A percentile compares a stretch with the other conserved stretches of the same genome.
phyloP scores from a whole-genome alignment of 805 yeast species.

The Isabelozyma rhagii region DNA sequence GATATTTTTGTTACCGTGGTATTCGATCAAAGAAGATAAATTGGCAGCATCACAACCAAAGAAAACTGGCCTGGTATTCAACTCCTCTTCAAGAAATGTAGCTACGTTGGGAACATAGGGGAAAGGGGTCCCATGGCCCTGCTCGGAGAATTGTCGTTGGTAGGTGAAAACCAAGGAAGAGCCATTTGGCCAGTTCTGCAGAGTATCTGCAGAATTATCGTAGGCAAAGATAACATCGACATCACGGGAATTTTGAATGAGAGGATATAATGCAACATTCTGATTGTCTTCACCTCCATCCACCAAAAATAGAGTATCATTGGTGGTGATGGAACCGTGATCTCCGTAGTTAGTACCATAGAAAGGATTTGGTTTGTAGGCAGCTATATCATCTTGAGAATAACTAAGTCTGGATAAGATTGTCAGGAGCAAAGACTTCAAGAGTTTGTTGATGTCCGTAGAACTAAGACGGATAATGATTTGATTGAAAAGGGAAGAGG shows the following conservation, averaged over 20 bases:
- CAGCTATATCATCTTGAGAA: conserved; percentile 33
- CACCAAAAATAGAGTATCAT: conserved; percentile 32
- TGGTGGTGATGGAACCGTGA: conserved; percentile 13
- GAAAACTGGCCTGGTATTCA: conserved; percentile 69
- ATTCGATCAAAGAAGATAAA: conserved; percentile 47
- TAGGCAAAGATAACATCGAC: conserved; percentile 42
- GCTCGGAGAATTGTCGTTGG: conserved; percentile 30
- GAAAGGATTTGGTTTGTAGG: conserved; percentile 41
- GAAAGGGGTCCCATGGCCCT: conserved; percentile 61
- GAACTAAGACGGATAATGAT: conserved; percentile 21
- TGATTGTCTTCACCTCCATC: conserved; percentile 46
- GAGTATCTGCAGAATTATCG: conserved; percentile 41
- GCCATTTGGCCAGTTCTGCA: conserved; percentile 42
- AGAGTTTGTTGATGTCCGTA: conserved; percentile 16
- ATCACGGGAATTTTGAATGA: conserved; percentile 31
- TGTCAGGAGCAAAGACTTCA: conserved; percentile 20
- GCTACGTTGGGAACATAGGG: conserved; percentile 75
- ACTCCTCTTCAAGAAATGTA: conserved; percentile 57
- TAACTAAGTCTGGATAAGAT: conserved; percentile 22
- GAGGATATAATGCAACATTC: conserved; percentile 39
- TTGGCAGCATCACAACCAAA: conserved; percentile 77
- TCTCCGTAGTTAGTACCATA: conserved; percentile 15
- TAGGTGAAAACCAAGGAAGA: conserved; percentile 34
- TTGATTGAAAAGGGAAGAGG: conserved; percentile 37
- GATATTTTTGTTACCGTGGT: conserved; percentile 13